These are phyloP conservation scores for Carex cristatella DNA, from an alignment of 176 grass and related monocot genomes.

Conservation along the genomic window DNA sequence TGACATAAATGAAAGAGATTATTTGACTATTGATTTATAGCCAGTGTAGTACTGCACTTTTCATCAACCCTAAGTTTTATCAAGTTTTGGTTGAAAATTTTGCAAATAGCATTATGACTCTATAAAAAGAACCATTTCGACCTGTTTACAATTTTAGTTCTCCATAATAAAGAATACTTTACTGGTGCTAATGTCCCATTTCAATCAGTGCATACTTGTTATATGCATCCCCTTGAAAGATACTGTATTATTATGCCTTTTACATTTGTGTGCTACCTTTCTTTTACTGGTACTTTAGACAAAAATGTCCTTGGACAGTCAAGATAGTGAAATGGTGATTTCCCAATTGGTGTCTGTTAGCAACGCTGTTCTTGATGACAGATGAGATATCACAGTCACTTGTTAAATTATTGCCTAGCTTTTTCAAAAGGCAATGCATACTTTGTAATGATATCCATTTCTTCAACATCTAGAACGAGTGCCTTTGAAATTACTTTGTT, in stretches of 20 bases:
- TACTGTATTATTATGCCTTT: background rate
- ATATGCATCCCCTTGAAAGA: background rate
- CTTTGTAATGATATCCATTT: background rate
- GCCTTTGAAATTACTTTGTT: background rate
- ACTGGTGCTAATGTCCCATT: background rate
- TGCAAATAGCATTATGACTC: background rate
- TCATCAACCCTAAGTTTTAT: background rate
- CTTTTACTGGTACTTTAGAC: background rate
- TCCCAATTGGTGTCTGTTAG: background rate
- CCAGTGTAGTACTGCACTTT: background rate
- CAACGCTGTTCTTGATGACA: background rate
- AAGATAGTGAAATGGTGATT: background rate
- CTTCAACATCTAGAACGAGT: constrained; percentile 1
- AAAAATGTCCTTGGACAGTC: background rate
- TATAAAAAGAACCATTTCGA: background rate
- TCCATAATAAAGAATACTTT: background rate
- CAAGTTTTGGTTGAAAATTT: background rate
- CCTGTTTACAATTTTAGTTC: background rate
- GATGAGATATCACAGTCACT: constrained; percentile 23
- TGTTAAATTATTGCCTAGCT: constrained; percentile 9
- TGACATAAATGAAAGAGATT: background rate
- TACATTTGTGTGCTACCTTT: background rate
- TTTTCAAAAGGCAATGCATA: constrained; percentile 13
- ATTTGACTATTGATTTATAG: background rate
- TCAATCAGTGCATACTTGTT: background rate